Percentiles rank a stretch among this genome's conserved stretches.
These are phyloP conservation scores for Pyrenophora tritici-repentis DNA, from an alignment of 2,329 filamentous ascomycete species.

Conservation along the genomic window DNA sequence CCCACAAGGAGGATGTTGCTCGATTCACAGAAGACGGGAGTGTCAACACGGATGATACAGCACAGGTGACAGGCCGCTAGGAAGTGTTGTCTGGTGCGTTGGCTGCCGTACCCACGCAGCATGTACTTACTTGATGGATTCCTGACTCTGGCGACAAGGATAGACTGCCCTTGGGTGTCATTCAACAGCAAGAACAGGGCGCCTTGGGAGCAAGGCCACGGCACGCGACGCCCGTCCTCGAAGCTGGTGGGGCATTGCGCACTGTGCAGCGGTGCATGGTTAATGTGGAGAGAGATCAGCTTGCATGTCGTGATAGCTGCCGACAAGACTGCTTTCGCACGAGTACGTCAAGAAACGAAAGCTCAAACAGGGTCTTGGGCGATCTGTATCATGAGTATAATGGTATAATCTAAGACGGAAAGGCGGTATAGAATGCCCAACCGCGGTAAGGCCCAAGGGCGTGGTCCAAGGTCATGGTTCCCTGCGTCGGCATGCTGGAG, in stretches of 20 bases:
- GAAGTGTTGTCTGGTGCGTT: constrained; percentile 34
- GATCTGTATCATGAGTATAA: constrained; percentile 33
- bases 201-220: constrained; percentile 31
- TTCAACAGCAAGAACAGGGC: constrained; percentile 28
- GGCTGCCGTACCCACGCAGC: constrained; percentile 23
- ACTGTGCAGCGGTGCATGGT: constrained; percentile 25
- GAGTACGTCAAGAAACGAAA: constrained; percentile 9
- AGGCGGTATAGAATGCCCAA: no score
- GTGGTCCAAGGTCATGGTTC: constrained; percentile 1
- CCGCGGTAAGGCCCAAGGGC: background rate
- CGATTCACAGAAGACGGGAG: constrained; percentile 24
- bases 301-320: constrained; percentile 22
- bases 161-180: constrained; percentile 32
- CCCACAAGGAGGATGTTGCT: constrained; percentile 21
- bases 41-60: constrained; percentile 28
- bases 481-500: background rate
- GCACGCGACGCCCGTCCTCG: constrained; percentile 27
- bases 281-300: constrained; percentile 26
- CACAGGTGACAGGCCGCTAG: constrained; percentile 39
- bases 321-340: constrained; percentile 33
- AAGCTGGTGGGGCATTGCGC: constrained; percentile 27
- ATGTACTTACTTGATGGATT: constrained; percentile 34
- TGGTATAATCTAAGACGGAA: constrained; percentile 8
- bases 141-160: constrained; percentile 38
- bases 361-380: constrained; percentile 23